Conservation (phyloP, 306 rosid species). For the Spatholobus suberectus region DNA sequence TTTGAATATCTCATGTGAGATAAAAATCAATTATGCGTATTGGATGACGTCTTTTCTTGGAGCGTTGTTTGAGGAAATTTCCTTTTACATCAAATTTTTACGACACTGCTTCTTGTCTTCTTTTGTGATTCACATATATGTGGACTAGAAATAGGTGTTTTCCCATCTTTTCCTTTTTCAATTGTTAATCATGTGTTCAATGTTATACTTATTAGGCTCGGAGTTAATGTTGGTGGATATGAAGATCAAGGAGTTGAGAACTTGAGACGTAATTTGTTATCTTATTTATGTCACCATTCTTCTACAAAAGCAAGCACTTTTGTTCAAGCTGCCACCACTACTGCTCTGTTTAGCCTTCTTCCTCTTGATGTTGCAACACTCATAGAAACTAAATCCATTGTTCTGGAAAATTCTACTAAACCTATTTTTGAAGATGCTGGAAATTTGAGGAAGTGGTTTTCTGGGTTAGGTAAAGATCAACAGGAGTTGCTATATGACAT, state of each 20-base stretch:
- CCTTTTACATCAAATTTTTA: not conserved
- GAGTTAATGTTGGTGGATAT: slow-evolving; percentile 68
- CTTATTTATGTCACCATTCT: slow-evolving; percentile 49
- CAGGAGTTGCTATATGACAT: slow-evolving; percentile 51
- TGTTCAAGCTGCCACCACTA: slow-evolving; percentile 64
- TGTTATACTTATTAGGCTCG: slow-evolving; percentile 57
- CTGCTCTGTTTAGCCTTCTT: slow-evolving; percentile 64
- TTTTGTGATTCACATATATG: slow-evolving; percentile 8
- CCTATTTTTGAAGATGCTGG: slow-evolving; percentile 39
- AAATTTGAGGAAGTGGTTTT: slow-evolving; percentile 64
- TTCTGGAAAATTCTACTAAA: slow-evolving; percentile 25
- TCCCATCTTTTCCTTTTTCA: not conserved
- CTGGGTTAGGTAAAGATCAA: slow-evolving; percentile 56
- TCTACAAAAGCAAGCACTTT: slow-evolving; percentile 46
- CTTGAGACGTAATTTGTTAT: slow-evolving; percentile 55
- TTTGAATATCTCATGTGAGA: not conserved
- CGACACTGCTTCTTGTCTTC: not conserved
- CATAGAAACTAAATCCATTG: slow-evolving; percentile 40
- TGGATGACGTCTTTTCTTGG: not conserved
- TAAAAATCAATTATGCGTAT: not conserved
- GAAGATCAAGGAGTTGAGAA: slow-evolving; percentile 61
- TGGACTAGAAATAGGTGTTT: not conserved
- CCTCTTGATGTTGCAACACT: slow-evolving; percentile 62
- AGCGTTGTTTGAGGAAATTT: not conserved
- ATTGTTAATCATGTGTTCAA: slow-evolving; percentile 11